phyloP scores from a whole-genome alignment of 768 basidiomycete species.

The Suillus plorans region DNA sequence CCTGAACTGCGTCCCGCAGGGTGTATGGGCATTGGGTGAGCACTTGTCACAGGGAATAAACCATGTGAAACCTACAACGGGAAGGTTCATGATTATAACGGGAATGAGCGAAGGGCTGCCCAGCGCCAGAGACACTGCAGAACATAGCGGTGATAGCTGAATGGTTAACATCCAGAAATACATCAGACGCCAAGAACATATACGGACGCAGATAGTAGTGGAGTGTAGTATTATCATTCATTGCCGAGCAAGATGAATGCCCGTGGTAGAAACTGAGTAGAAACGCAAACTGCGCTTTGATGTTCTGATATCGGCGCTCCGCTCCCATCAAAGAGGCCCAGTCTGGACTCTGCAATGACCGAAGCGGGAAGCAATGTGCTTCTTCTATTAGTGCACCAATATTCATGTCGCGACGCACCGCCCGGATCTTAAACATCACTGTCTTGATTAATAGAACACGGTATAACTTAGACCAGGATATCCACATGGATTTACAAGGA shows the following conservation, averaged over 20 bases:
- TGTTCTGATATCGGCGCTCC: constrained; percentile 57
- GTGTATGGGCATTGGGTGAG: not conserved
- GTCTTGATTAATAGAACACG: constrained; percentile 74
- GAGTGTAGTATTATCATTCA: not conserved
- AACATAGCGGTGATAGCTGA: not conserved
- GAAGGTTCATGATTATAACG: not conserved
- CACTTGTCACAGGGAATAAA: not conserved
- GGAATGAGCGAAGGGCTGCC: not conserved
- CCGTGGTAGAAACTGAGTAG: not conserved
- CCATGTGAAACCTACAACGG: not conserved
- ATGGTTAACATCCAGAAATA: not conserved
- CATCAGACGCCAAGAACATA: not conserved
- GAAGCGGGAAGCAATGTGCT: constrained; percentile 71
- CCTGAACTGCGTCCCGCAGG: no score
- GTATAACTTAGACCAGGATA: constrained; percentile 72
- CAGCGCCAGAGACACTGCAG: not conserved
- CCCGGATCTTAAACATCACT: constrained; percentile 57
- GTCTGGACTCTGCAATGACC: constrained; percentile 56
- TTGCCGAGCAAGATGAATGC: not conserved
- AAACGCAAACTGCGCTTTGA: not conserved
- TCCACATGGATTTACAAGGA: constrained; percentile 47
- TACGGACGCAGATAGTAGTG: not conserved
- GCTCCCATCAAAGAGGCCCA: constrained; percentile 75
- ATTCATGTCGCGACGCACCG: constrained; percentile 63
- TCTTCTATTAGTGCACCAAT: constrained; percentile 64